Conservation (phyloP, 495 filamentous ascomycete genomes). For the Aspergillus saccharolyticus region DNA sequence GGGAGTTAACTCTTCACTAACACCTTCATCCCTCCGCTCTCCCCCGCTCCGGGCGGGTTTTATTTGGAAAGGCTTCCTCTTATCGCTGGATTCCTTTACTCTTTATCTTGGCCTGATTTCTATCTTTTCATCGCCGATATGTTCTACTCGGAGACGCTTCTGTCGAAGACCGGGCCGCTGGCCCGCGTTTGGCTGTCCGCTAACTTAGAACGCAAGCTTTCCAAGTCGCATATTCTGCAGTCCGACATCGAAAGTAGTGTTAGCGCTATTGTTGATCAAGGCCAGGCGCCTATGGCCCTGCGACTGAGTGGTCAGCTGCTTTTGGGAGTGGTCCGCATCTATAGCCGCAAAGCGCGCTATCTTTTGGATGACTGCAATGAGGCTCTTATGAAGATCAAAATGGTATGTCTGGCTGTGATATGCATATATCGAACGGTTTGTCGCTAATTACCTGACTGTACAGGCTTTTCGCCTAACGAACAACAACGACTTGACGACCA, state of each 20-base stretch:
- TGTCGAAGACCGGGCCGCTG: slow-evolving; percentile 93
- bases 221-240: slow-evolving; percentile 88
- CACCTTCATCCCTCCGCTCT: slow-evolving; percentile 35
- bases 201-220: slow-evolving; percentile 95
- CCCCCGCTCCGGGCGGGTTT: slow-evolving; percentile 39
- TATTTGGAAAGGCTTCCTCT: slow-evolving; percentile 12
- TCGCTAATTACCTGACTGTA: slow-evolving; percentile 22
- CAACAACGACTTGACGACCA: slow-evolving; percentile 74
- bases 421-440: background rate
- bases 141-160: slow-evolving; percentile 97
- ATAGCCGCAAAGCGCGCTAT: slow-evolving; percentile 94
- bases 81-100: slow-evolving; percentile 3
- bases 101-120: slow-evolving; percentile 7
- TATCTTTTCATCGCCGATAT: slow-evolving; percentile 46
- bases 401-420: slow-evolving; percentile 56
- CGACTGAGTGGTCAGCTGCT: slow-evolving; percentile 90
- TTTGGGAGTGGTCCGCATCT: slow-evolving; percentile 93
- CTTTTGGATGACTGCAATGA: slow-evolving; percentile 96
- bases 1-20: slow-evolving; percentile 16
- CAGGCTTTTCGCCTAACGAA: slow-evolving; percentile 75
- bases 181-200: slow-evolving; percentile 97
- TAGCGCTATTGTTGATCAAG: slow-evolving; percentile 86
- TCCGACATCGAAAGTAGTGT: slow-evolving; percentile 91
- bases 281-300: slow-evolving; percentile 91
- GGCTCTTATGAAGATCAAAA: slow-evolving; percentile 94